These are phyloP conservation scores for Mucor ambiguus DNA, from an alignment of 371 early-diverging fungal genomes.

Conservation along the genomic window DNA sequence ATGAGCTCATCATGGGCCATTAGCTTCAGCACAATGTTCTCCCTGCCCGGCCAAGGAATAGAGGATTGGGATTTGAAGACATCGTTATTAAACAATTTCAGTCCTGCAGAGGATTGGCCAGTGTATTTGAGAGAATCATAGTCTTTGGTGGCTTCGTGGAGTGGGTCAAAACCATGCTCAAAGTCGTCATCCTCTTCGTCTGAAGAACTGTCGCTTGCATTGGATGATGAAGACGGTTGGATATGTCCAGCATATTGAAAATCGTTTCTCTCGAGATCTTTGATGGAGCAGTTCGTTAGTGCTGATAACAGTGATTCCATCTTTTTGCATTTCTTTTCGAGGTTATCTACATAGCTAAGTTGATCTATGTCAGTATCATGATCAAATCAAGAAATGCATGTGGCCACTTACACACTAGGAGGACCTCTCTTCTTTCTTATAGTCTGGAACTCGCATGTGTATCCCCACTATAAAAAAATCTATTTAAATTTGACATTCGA, in stretches of 20 bases:
- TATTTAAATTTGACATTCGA: neutral
- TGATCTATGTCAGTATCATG: neutral
- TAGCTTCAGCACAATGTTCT: constrained; percentile 37
- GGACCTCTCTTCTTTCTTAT: constrained; percentile 55
- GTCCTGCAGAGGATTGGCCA: constrained; percentile 43
- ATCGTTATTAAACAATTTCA: constrained; percentile 31
- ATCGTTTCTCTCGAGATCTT: constrained; percentile 42
- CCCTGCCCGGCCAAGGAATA: constrained; percentile 44
- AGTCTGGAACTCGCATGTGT: constrained; percentile 48
- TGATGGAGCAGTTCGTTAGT: constrained; percentile 41
- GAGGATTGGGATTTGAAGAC: constrained; percentile 38
- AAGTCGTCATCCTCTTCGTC: neutral
- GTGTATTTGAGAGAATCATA: constrained; percentile 50
- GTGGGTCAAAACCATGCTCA: neutral
- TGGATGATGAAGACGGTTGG: neutral
- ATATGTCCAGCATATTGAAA: constrained; percentile 25
- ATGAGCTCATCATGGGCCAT: constrained; percentile 47
- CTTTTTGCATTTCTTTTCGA: constrained; percentile 50
- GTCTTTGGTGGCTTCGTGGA: constrained; percentile 22
- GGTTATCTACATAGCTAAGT: constrained; percentile 45
- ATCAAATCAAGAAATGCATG: neutral
- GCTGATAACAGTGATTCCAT: constrained; percentile 45
- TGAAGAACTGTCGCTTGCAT: constrained; percentile 4
- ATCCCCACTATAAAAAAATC: constrained; percentile 45
- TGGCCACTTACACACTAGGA: constrained; percentile 42